Conservation (phyloP, 1,284 basidiomycete species). For the Ustilago crameri region DNA sequence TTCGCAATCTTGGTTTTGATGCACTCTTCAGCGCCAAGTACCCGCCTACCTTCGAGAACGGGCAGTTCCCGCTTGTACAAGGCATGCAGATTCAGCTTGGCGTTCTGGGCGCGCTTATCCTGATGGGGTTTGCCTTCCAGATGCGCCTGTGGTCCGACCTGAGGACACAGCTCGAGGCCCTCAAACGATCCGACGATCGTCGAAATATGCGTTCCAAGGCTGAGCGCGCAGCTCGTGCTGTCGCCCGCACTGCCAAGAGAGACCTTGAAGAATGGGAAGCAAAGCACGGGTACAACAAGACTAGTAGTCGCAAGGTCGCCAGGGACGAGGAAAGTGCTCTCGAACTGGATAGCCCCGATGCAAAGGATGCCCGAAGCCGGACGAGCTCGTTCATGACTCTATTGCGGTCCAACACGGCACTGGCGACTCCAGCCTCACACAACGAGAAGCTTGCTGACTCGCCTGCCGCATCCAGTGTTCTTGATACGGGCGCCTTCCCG, state of each 20-base stretch:
- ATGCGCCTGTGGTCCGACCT: slow-evolving; percentile 77
- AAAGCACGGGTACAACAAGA: slow-evolving; percentile 75
- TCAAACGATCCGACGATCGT: slow-evolving; percentile 82
- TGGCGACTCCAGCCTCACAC: slow-evolving; percentile 17
- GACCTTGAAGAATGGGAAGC: slow-evolving; percentile 88
- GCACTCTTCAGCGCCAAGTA: slow-evolving; percentile 73
- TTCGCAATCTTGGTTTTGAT: slow-evolving; percentile 90
- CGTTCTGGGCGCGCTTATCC: slow-evolving; percentile 77
- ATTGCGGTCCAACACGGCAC: slow-evolving; percentile 22
- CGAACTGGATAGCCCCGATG: slow-evolving; percentile 4
- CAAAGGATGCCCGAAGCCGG: slow-evolving; percentile 18
- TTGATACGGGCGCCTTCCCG: slow-evolving; percentile 20
- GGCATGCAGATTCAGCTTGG: slow-evolving; percentile 94
- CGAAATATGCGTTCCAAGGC: slow-evolving; percentile 78
- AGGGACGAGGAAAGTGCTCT: slow-evolving; percentile 23
- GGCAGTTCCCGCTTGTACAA: slow-evolving; percentile 81
- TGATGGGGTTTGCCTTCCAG: slow-evolving; percentile 84
- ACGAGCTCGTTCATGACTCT: slow-evolving; percentile 44
- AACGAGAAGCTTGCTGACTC: slow-evolving; percentile 26
- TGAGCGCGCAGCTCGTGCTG: slow-evolving; percentile 77
- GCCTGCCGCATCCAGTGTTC: slow-evolving; percentile 24
- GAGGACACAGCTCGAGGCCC: slow-evolving; percentile 79
- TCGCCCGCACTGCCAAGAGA: slow-evolving; percentile 75
- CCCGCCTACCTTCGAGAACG: slow-evolving; percentile 40
- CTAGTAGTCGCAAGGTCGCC: slow-evolving; percentile 13